phyloP scores from a whole-genome alignment of 768 basidiomycete genomes.

The Serendipita indica region DNA sequence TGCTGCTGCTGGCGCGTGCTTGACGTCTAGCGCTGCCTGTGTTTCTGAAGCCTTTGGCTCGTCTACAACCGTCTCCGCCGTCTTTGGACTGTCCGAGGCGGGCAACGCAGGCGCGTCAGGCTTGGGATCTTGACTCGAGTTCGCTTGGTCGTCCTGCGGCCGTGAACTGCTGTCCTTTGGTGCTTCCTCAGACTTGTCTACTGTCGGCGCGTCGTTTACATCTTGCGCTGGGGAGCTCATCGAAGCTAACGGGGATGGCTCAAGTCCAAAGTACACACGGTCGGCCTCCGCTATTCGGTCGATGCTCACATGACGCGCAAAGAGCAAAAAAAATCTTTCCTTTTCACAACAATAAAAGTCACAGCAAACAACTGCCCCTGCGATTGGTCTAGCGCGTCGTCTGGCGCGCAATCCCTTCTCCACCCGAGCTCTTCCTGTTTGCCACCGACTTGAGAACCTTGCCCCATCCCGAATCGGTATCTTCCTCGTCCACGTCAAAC shows the following conservation, averaged over 20 bases:
- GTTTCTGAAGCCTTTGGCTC: neutral
- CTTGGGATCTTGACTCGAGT: neutral
- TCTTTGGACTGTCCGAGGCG: neutral
- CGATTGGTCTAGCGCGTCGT: neutral
- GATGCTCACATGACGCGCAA: neutral
- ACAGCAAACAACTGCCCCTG: neutral
- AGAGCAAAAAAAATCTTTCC: neutral
- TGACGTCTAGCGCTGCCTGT: neutral
- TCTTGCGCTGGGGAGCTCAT: neutral
- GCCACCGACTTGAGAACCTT: constrained; percentile 3
- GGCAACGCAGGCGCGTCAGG: neutral
- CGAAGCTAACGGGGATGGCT: neutral
- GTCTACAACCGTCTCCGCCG: neutral
- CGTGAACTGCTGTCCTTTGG: neutral
- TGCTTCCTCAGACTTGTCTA: neutral
- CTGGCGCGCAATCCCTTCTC: neutral
- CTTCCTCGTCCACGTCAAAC: constrained; percentile 4
- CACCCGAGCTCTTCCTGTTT: neutral
- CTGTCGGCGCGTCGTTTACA: no score
- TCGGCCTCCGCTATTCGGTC: neutral
- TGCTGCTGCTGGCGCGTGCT: neutral
- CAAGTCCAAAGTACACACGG: neutral
- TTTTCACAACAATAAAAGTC: neutral
- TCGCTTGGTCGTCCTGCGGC: neutral
- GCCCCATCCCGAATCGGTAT: neutral